Conservation (phyloP, 129 eudicot genomes). For the Artemisia annua region DNA sequence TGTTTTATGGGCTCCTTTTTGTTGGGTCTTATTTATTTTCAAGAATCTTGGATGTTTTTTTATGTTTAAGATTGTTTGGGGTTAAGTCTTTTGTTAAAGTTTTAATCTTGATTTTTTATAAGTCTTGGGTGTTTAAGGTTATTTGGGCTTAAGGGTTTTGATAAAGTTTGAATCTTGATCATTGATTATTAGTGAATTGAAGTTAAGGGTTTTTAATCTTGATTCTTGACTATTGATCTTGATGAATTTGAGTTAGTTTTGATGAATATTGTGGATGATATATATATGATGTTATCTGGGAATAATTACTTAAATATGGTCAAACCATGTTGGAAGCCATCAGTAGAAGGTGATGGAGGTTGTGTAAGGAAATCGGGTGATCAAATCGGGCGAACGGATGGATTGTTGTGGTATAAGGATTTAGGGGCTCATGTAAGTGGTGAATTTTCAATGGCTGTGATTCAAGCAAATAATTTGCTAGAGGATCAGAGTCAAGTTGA, state of each 20-base stretch:
- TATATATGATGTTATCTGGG: conserved; percentile 36
- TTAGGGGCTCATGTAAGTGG: conserved; percentile 72
- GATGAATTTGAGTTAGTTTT: conserved; percentile 24
- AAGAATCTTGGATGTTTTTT: neutral
- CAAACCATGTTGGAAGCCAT: conserved; percentile 79
- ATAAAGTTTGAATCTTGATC: neutral
- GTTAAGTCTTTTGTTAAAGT: conserved; percentile 35
- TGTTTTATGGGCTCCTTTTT: neutral
- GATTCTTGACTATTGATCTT: conserved; percentile 27
- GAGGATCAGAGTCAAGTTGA: conserved; percentile 94
- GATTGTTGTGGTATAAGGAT: conserved; percentile 87
- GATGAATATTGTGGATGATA: conserved; percentile 44
- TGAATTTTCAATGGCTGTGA: conserved; percentile 92
- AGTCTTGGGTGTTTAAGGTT: conserved; percentile 5
- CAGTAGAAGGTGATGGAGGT: conserved; percentile 47
- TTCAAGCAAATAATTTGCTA: conserved; percentile 81
- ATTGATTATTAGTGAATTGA: conserved; percentile 26
- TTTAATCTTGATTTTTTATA: conserved; percentile 15
- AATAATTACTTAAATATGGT: conserved; percentile 58
- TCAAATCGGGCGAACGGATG: conserved; percentile 62
- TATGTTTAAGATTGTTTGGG: too few relatives aligned
- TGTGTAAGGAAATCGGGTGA: conserved; percentile 43
- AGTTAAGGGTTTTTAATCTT: neutral
- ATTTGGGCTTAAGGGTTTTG: conserved; percentile 1
- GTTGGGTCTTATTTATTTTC: neutral